Base-by-base conservation (phyloP, 2,329 filamentous ascomycete species). In the Claviceps sp. region DNA sequence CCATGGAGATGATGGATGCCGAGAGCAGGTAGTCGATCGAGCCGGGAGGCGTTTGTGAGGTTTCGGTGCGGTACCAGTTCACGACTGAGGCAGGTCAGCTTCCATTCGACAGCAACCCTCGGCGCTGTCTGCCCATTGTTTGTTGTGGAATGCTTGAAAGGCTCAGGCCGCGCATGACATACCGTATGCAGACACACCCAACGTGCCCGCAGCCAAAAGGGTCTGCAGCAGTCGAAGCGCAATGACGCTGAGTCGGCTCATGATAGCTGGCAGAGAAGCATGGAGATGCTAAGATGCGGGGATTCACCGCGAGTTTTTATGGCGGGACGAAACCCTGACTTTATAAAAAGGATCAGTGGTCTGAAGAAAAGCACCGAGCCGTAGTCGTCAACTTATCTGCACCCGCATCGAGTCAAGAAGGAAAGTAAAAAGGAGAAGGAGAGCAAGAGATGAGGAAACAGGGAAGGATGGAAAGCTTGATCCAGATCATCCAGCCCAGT, bases 1-100 rank as follows among this genome's bases (percentile, higher is more conserved):
- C 23, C 39, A 82, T 61, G 29, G 78, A 77, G 59, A 77, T 73
- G 44, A 77, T 56, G 1, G 77, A 73, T 26, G 68, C 69, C 59
- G 78, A 77, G 58, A 82, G 65, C 55, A 82, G 64, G 62, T 80
- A 81, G 67, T 74, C 76, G 64, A 83, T 65, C 55, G 79, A 72
- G 3, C 71, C 67, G 0, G 80, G 79, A n/a, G 78, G 72, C 17
- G 71, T 58, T 3, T 71, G 72, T 56, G 73, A 68, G 59, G 76
- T 83, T 59, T 78, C 68, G 54, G 65, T 68, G 61, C 76, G 71
- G 63, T 80, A 82, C 76, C 77, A 82, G 64, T 82, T 71, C 56
- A 76, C 69, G 52, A 83, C 80, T 83, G 17, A 7, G 26, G 23
- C 40, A n/a, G 20, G 43, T 50, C 43, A 50, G 49, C 23, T n/a